A percentile compares a stretch with the other conserved stretches of the same genome.
Conservation (phyloP, 257 asterid species). For the Nicotiana sylvestris region DNA sequence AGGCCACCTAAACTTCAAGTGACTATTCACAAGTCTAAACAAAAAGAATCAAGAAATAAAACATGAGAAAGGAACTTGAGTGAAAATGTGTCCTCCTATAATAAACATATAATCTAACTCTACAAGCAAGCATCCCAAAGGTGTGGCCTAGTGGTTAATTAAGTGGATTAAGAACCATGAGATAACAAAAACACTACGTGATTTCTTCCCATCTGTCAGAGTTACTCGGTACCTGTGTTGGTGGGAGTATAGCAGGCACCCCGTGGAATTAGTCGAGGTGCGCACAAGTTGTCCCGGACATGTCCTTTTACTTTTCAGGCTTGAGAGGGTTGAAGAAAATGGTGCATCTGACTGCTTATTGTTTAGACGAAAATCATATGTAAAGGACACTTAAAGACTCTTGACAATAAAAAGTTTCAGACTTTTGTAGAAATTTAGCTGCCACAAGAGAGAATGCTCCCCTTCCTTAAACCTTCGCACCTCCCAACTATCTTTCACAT, state of each 20-base stretch:
- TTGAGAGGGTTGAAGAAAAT: neutral
- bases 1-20: neutral
- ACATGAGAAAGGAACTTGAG: neutral
- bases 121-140: too few species aligned
- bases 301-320: neutral
- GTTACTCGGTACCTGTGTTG: too few species aligned
- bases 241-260: too few species aligned
- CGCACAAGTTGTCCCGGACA: neutral
- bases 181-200: too few species aligned
- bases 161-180: too few species aligned
- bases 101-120: neutral
- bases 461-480: too few species aligned
- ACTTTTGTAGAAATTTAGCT: neutral
- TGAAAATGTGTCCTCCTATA: neutral
- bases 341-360: neutral
- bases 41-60: neutral
- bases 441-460: too few species aligned
- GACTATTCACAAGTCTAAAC: neutral
- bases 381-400: neutral
- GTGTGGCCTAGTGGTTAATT: too few species aligned
- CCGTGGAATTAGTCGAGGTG: too few species aligned
- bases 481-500: too few species aligned
- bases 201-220: too few species aligned
- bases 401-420: neutral
- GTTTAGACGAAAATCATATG: neutral